Evolutionary conservation across 306 rosid genomes (phyloP), one percentile per base, ranked within the genome.

Genomic region (Cicer yamashitae): DNA sequence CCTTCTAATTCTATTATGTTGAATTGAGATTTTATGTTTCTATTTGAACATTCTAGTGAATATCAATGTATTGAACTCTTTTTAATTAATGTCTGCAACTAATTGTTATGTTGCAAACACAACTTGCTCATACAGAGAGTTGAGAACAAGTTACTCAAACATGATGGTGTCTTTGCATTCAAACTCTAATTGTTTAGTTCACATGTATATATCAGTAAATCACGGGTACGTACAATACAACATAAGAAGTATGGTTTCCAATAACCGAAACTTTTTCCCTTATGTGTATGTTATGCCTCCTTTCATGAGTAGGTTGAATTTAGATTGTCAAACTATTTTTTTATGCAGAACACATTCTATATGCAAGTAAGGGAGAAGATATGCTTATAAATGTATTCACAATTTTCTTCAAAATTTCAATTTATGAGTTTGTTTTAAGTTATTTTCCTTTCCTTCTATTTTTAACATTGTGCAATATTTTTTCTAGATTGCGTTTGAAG

Each of bases 331-430:
- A 64, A 18, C 20, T 18, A 45, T n/a, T 41, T 63, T 65, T 73
- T 75, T 3, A 59, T 83, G 85, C 87, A 94, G 97, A 94, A 94
- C 83, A 90, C 97, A 53, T 94, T 90, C 87, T 94, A 94, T 81
- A 85, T 94, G 93, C 98, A 94, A 91, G 97, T 94, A 87, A 90
- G 97, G 85, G 53, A 59, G 77, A 53, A 61, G 51, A 62, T 6
- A 48, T 60, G 69, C 75, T 61, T 66, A 54, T 68, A 20, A 22
- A 2, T 25, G 51, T 13, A 37, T 65, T 67, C 50, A n/a, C 48
- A 13, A 45, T 65, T 65, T 50, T 60, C 17, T 71, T 45, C 38
- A 63, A 81, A 70, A 20, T 46, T 65, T 37, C 25, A 48, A 73
- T 45, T 47, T 75, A 50, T 73, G 78, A 71, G 46, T 81, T 64